Conservation (phyloP, 176 grass and related monocot species). For the Bolboschoenus planiculmis region DNA sequence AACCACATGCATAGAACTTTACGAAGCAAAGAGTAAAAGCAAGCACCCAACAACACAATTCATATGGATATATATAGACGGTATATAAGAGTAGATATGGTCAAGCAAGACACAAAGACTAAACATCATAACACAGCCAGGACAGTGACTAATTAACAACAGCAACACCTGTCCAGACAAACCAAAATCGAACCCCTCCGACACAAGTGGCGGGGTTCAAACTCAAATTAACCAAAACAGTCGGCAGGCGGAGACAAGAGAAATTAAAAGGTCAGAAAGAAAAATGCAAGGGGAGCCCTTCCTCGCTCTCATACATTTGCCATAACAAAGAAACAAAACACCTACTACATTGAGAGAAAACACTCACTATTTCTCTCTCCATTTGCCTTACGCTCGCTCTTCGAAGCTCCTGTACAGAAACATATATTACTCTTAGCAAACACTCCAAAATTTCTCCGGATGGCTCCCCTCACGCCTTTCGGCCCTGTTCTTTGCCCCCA, state of each 20-base stretch:
- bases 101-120: conserved; percentile 29
- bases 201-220: conserved; percentile 30
- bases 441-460: conserved; percentile 58
- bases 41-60: conserved; percentile 27
- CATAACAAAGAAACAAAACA: conserved; percentile 22
- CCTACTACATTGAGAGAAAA: conserved; percentile 11
- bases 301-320: conserved; percentile 24
- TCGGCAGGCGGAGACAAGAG: conserved; percentile 25
- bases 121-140: conserved; percentile 30
- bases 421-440: conserved; percentile 46
- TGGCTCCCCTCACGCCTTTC: conserved; percentile 61
- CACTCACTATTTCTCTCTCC: conserved; percentile 14
- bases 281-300: conserved; percentile 44
- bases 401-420: conserved; percentile 75
- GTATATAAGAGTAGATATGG: conserved; percentile 15
- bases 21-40: neutral
- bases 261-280: conserved; percentile 37
- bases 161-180: conserved; percentile 18
- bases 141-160: conserved; percentile 18
- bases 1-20: neutral
- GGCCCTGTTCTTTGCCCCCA: conserved; percentile 37
- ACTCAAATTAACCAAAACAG: conserved; percentile 31
- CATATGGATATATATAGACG: conserved; percentile 30
- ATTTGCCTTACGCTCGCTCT: conserved; percentile 29
- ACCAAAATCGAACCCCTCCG: conserved; percentile 51